phyloP scores from a whole-genome alignment of 768 basidiomycete species.

The Cystobasidiopsis lactophilus region DNA sequence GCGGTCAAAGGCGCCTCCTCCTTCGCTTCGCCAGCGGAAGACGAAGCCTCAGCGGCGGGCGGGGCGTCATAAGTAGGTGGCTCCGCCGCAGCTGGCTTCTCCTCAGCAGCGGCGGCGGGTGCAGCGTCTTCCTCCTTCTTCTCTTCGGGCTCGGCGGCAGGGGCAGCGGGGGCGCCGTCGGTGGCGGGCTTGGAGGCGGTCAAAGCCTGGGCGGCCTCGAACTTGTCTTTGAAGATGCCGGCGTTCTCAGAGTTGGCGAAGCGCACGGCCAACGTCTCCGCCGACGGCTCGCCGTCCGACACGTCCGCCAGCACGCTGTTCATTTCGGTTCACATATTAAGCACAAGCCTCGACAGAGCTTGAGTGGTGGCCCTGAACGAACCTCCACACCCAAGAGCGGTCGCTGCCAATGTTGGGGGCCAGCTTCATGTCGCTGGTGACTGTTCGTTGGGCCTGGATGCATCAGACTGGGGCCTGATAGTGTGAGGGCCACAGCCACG shows the following conservation, averaged over 20 bases:
- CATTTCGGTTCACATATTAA: too few species aligned
- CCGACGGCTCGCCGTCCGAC: slow-evolving; percentile 64
- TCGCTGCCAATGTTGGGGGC: slow-evolving; percentile 97
- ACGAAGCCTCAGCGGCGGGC: too few species aligned
- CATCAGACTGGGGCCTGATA: not conserved
- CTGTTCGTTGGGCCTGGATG: slow-evolving; percentile 27
- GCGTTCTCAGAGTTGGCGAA: slow-evolving; percentile 95
- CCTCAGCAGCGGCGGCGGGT: slow-evolving; percentile 4
- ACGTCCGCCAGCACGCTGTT: slow-evolving; percentile 62
- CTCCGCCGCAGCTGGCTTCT: not conserved
- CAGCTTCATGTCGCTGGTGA: slow-evolving; percentile 70
- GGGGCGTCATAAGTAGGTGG: too few species aligned
- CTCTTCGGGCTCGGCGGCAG: slow-evolving; percentile 12
- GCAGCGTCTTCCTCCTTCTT: slow-evolving; percentile 12
- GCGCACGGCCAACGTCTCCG: slow-evolving; percentile 93
- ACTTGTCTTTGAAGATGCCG: slow-evolving; percentile 62
- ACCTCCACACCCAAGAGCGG: slow-evolving; percentile 96
- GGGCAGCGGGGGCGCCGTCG: slow-evolving; percentile 17
- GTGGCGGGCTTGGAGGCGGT: slow-evolving; percentile 24
- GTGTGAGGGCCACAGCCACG: slow-evolving; percentile 23
- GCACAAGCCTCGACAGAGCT: not conserved
- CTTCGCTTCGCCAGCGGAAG: too few species aligned
- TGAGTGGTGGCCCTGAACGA: not conserved
- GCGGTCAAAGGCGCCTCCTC: too few species aligned
- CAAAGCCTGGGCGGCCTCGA: slow-evolving; percentile 66